These are phyloP conservation scores for Trichomonas vaginalis DNA, from an alignment of 208 protist species.

Conservation along the genomic window DNA sequence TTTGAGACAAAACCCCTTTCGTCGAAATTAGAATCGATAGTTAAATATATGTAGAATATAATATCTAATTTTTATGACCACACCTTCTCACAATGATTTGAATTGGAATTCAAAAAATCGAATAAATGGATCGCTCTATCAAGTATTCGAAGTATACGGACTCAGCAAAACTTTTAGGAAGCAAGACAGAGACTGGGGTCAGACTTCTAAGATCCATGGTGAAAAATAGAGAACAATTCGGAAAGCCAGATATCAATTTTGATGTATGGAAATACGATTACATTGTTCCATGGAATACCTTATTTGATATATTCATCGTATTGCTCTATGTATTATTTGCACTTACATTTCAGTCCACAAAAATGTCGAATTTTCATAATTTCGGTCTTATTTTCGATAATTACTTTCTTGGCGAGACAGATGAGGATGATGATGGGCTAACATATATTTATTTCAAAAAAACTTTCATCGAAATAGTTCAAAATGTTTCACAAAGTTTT, in stretches of 20 bases:
- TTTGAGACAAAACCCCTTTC: no score
- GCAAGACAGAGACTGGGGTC: no score
- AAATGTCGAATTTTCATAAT: background rate
- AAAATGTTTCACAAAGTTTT: background rate
- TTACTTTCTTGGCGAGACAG: background rate
- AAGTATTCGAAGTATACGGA: no score
- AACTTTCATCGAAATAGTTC: background rate
- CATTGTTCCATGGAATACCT: background rate
- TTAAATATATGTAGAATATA: no score
- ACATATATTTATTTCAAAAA: background rate
- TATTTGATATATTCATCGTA: background rate
- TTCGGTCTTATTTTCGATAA: background rate
- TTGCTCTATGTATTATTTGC: background rate
- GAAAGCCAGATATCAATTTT: background rate
- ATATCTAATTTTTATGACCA: no score
- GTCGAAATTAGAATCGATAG: no score
- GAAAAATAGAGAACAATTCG: background rate
- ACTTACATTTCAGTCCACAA: background rate
- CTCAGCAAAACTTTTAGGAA: no score
- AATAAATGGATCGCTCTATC: no score
- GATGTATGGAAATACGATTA: background rate
- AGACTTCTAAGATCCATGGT: no score
- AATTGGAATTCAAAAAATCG: no score
- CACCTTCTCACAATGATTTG: no score
- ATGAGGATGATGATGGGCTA: background rate